phyloP scores from a whole-genome alignment of 768 basidiomycete genomes.

The Boletus eberwhitei region DNA sequence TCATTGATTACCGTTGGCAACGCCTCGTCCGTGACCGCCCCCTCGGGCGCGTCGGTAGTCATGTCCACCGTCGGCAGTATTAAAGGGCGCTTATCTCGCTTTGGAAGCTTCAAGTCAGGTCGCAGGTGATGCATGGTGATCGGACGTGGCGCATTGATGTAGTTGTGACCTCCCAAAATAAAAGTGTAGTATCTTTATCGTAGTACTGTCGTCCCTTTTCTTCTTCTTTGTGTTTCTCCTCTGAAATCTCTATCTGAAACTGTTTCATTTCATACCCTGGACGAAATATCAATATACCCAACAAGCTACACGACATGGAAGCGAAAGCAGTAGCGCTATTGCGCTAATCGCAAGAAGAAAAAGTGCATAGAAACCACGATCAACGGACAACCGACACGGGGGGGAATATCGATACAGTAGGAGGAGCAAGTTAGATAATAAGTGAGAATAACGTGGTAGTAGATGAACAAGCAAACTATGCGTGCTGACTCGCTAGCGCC shows the following conservation, averaged over 20 bases:
- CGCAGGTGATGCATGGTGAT: constrained; percentile 22
- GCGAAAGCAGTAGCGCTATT: constrained; percentile 7
- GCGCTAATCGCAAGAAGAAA: constrained; percentile 4
- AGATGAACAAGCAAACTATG: constrained; percentile 6
- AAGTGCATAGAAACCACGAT: constrained; percentile 6
- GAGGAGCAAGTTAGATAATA: constrained; percentile 24
- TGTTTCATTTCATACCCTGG: constrained; percentile 18
- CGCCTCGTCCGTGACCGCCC: constrained; percentile 32
- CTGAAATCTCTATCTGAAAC: constrained; percentile 7
- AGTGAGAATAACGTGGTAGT: constrained; percentile 5
- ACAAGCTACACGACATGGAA: constrained; percentile 16
- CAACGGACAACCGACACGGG: background rate
- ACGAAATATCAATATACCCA: constrained; percentile 18
- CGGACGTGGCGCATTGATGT: background rate
- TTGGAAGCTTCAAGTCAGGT: constrained; percentile 66
- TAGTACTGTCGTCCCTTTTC: background rate
- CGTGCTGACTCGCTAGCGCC: constrained; percentile 20
- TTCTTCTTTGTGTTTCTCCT: background rate
- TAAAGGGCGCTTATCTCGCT: constrained; percentile 70
- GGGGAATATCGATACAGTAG: constrained; percentile 28
- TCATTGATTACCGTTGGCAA: constrained; percentile 74
- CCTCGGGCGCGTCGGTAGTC: constrained; percentile 54
- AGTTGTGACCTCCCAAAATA: background rate
- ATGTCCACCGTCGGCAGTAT: constrained; percentile 66
- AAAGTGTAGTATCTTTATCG: constrained; percentile 2